Percentiles rank a stretch among this genome's conserved stretches.
Conservation (phyloP, 2,329 filamentous ascomycete species). For the Calonectria pteridis region DNA sequence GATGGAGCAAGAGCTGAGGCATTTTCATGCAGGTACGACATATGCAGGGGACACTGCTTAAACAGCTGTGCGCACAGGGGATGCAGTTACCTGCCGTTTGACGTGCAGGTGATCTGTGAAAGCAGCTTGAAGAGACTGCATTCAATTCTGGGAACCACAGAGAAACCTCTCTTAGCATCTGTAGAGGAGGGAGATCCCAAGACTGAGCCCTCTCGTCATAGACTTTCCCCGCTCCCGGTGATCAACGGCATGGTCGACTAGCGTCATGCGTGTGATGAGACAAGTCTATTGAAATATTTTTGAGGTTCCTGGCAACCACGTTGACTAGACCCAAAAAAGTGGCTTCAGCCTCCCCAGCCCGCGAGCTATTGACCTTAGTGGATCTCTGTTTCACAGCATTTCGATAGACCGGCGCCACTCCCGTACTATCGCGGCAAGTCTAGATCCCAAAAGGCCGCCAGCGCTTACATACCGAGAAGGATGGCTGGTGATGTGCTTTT, state of each 20-base stretch:
- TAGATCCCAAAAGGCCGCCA: neutral
- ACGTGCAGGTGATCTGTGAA: neutral
- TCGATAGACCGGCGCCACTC: neutral
- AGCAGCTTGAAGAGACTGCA: neutral
- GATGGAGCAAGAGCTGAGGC: neutral
- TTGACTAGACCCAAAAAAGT: neutral
- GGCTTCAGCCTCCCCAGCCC: neutral
- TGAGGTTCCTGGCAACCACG: neutral
- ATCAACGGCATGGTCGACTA: neutral
- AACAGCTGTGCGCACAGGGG: neutral
- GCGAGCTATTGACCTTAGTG: neutral
- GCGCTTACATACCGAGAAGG: neutral
- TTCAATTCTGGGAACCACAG: too few species aligned
- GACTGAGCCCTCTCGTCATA: too few species aligned
- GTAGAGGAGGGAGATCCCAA: neutral
- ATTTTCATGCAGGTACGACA: conserved; percentile 2
- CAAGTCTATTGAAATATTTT: neutral
- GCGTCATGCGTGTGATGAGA: neutral
- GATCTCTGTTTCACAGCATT: neutral
- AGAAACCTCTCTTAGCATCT: too few species aligned
- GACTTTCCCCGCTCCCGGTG: neutral
- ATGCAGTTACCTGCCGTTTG: neutral
- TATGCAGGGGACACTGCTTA: neutral
- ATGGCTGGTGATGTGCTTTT: neutral
- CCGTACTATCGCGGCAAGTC: neutral